A percentile compares a stretch with the other conserved stretches of the same genome.
phyloP scores from a whole-genome alignment of 306 rosid genomes.

The Comarum palustre region DNA sequence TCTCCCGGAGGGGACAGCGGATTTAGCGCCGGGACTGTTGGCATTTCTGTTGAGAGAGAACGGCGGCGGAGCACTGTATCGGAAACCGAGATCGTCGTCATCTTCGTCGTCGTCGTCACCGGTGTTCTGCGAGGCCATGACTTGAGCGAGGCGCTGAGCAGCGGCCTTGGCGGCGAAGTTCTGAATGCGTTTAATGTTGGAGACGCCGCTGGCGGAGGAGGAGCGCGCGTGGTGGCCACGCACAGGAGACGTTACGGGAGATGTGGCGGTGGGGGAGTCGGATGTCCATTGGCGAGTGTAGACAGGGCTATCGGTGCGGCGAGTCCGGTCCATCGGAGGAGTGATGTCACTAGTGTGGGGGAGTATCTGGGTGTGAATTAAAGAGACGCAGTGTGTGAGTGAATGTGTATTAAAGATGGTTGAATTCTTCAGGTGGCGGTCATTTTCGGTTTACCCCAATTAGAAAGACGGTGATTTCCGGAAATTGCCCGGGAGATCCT shows the following conservation, averaged over 20 bases:
- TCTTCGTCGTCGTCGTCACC: conserved; percentile 57
- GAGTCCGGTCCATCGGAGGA: conserved; percentile 39
- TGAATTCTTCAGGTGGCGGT: not conserved
- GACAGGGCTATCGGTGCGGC: conserved; percentile 48
- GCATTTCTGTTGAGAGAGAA: conserved; percentile 54
- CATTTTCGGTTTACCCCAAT: not conserved
- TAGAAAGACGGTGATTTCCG: not conserved
- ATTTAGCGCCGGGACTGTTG: conserved; percentile 25
- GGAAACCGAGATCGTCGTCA: conserved; percentile 76
- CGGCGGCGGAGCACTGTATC: conserved; percentile 93
- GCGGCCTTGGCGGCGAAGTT: conserved; percentile 97
- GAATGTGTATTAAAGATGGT: not conserved
- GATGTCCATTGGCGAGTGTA: conserved; percentile 47
- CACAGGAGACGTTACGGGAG: conserved; percentile 58
- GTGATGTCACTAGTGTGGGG: not conserved
- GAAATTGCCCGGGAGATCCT: not conserved
- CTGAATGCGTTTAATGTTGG: conserved; percentile 82
- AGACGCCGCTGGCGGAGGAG: conserved; percentile 71
- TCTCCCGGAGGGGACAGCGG: conserved; percentile 33
- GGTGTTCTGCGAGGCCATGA: conserved; percentile 90
- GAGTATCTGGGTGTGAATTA: not conserved
- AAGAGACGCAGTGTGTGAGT: not conserved
- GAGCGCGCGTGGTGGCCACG: conserved; percentile 72
- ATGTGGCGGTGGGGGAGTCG: conserved; percentile 44
- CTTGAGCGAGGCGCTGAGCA: conserved; percentile 96